Conservation (phyloP, 2,329 filamentous ascomycete species). For the Clarireedia paspali region DNA sequence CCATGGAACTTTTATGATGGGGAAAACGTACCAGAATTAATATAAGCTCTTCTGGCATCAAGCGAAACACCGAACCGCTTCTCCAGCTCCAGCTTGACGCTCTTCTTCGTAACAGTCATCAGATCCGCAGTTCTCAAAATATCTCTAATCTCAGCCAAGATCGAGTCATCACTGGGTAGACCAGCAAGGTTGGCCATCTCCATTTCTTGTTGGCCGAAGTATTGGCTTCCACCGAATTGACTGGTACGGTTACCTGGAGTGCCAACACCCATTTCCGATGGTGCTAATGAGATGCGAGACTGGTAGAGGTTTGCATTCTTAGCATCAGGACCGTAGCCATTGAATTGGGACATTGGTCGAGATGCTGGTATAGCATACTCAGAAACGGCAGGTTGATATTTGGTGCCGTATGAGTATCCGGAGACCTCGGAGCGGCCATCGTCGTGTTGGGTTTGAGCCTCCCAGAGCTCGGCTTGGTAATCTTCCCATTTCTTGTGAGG, state of each 20-base stretch:
- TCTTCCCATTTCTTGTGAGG: conserved; percentile 99
- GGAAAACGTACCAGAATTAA: conserved; percentile 70
- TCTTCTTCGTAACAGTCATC: conserved; percentile 99
- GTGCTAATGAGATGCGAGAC: conserved; percentile 74
- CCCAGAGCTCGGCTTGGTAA: conserved; percentile 97
- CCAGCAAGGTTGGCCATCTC: conserved; percentile 66
- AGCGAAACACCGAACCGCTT: conserved; percentile 79
- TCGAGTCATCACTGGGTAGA: conserved; percentile 79
- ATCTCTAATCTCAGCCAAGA: conserved; percentile 89
- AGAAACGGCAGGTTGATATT: conserved; percentile 54
- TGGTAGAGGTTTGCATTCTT: conserved; percentile 31
- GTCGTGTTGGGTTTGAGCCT: conserved; percentile 71
- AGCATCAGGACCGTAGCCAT: conserved; percentile 16
- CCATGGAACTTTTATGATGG: background rate
- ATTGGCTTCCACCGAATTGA: conserved; percentile 36
- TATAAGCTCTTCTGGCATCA: conserved; percentile 85
- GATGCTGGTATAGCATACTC: conserved; percentile 62
- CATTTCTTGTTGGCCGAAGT: conserved; percentile 55
- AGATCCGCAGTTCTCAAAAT: conserved; percentile 87
- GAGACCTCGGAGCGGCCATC: conserved; percentile 78
- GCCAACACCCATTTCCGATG: conserved; percentile 47
- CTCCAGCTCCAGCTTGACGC: conserved; percentile 89
- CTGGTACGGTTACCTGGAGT: conserved; percentile 30
- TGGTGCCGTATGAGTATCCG: conserved; percentile 91
- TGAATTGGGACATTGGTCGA: conserved; percentile 38